Percentiles rank a stretch among this genome's conserved stretches.
Evolutionary conservation across 768 basidiomycete genomes (phyloP).

Genomic region (Termitomyces sp.): DNA sequence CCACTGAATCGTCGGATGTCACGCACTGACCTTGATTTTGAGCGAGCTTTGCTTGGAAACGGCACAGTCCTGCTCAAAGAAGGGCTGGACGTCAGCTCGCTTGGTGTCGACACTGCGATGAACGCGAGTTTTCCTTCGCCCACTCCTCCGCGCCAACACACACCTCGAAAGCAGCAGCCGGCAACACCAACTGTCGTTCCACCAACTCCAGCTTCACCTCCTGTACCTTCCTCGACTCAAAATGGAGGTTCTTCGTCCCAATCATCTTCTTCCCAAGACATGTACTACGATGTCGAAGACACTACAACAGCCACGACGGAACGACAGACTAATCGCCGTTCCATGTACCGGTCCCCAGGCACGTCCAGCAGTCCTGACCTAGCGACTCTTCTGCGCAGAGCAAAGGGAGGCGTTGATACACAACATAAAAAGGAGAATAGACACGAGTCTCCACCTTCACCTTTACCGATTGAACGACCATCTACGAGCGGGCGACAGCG

Average conservation of each 20-base stretch:
- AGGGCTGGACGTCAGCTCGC: constrained; percentile 59
- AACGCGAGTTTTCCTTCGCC: constrained; percentile 37
- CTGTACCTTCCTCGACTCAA: constrained; percentile 25
- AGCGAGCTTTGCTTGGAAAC: constrained; percentile 61
- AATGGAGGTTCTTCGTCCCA: constrained; percentile 32
- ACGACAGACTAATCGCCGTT: constrained; percentile 70
- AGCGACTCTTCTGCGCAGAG: constrained; percentile 79
- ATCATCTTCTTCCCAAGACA: constrained; percentile 50
- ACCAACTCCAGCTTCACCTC: constrained; percentile 55
- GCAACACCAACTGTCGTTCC: constrained; percentile 60
- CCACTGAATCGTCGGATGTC: constrained; percentile 51
- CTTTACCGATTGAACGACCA: constrained; percentile 32
- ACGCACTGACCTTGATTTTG: constrained; percentile 76
- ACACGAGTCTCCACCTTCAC: constrained; percentile 34
- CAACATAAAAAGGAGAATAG: constrained; percentile 27
- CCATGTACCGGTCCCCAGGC: constrained; percentile 83
- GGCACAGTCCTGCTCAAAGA: constrained; percentile 69
- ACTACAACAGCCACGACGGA: constrained; percentile 28
- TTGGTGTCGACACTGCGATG: constrained; percentile 47
- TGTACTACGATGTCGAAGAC: constrained; percentile 64
- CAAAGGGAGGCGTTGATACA: constrained; percentile 46
- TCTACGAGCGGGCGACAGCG: constrained; percentile 28
- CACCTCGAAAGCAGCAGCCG: constrained; percentile 37
- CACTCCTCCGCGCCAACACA: constrained; percentile 25
- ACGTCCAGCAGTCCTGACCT: constrained; percentile 91